phyloP scores from a whole-genome alignment of 345 rosid species.

The Gynandropsis gynandra region DNA sequence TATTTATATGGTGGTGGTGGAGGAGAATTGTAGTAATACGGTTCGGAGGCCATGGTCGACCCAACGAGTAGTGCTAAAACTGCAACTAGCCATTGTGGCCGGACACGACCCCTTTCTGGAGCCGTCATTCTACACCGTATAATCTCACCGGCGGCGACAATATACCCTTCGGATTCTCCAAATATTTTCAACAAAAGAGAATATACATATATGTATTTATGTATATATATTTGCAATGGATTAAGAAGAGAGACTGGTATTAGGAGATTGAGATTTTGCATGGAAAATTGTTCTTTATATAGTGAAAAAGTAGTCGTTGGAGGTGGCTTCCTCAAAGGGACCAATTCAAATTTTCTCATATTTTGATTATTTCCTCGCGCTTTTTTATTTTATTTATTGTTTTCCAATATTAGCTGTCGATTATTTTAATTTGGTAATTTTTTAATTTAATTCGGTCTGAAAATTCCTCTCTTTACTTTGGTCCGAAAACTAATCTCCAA shows the following conservation, averaged over 20 bases:
- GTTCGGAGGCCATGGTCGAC: constrained; percentile 20
- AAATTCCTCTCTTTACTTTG: background rate
- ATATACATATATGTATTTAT: background rate
- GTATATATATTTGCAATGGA: background rate
- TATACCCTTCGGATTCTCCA: too few relatives aligned
- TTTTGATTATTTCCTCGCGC: constrained; percentile 9
- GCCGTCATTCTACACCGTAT: constrained; percentile 19
- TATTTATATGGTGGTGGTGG: constrained; percentile 34
- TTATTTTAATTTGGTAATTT: background rate
- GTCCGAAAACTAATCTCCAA: constrained; percentile 19
- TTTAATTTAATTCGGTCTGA: background rate
- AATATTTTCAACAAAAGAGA: background rate
- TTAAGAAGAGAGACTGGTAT: constrained; percentile 11
- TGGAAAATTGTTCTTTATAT: constrained; percentile 13
- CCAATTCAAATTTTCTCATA: constrained; percentile 8
- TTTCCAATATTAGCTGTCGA: constrained; percentile 12
- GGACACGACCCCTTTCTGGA: constrained; percentile 21
- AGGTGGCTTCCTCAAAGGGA: constrained; percentile 11
- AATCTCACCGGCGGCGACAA: constrained; percentile 4
- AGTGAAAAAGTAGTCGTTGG: constrained; percentile 8
- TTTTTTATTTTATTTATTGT: background rate
- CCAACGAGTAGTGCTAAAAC: constrained; percentile 20
- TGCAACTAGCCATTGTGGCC: constrained; percentile 15
- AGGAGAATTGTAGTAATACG: constrained; percentile 34
- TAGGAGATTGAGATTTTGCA: constrained; percentile 20